phyloP scores from a whole-genome alignment of 306 rosid species.

The Acmispon strigosus region DNA sequence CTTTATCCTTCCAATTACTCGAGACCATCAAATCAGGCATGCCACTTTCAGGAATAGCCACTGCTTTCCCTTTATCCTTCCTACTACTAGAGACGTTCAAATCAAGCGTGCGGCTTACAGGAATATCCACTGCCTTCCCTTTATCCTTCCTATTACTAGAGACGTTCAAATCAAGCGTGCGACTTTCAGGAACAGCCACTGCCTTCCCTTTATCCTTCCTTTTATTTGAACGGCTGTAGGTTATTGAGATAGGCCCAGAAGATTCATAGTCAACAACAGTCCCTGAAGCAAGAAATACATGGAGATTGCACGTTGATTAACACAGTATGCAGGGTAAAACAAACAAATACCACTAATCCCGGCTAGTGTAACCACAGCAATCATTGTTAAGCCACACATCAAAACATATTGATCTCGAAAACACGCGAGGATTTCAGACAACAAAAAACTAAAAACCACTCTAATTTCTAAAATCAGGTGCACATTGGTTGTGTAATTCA shows the following conservation, averaged over 20 bases:
- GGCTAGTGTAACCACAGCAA: not conserved
- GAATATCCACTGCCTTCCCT: constrained; percentile 31
- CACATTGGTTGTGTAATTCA: no score
- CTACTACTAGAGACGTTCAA: constrained; percentile 7
- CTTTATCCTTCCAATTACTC: constrained; percentile 17
- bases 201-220: constrained; percentile 37
- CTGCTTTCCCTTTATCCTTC: constrained; percentile 35
- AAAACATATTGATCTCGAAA: not conserved
- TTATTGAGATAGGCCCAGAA: constrained; percentile 36
- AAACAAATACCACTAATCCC: not conserved
- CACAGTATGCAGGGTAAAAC: not conserved
- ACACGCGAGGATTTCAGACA: not conserved
- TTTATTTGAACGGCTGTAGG: constrained; percentile 29
- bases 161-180: constrained; percentile 15
- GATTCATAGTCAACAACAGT: constrained; percentile 19
- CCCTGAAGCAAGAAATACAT: constrained; percentile 10
- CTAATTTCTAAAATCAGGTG: no score
- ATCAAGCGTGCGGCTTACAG: constrained; percentile 21
- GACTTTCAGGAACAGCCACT: constrained; percentile 19
- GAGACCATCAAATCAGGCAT: constrained; percentile 2
- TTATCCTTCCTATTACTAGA: constrained; percentile 28
- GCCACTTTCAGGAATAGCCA: constrained; percentile 19
- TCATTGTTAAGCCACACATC: not conserved
- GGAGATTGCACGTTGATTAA: not conserved
- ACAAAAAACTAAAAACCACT: not conserved